phyloP scores from a whole-genome alignment of 202 grass and related monocot genomes.

The Musa balbisiana region DNA sequence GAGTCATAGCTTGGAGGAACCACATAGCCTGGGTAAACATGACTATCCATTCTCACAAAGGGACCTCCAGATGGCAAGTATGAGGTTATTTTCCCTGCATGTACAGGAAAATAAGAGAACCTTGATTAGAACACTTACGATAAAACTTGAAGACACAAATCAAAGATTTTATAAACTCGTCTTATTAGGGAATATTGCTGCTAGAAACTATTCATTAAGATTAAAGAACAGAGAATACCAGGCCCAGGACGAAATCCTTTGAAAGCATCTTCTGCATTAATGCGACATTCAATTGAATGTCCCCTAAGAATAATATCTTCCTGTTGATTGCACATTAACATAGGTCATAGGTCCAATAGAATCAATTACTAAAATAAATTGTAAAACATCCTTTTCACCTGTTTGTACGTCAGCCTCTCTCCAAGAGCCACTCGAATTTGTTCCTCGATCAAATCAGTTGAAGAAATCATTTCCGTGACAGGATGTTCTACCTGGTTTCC shows the following conservation, averaged over 20 bases:
- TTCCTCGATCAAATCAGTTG: conserved; percentile 35
- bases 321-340: conserved; percentile 17
- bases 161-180: background rate
- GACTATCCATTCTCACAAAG: conserved; percentile 57
- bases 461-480: conserved; percentile 52
- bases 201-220: background rate
- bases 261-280: conserved; percentile 52
- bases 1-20: conserved; percentile 51
- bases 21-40: conserved; percentile 51
- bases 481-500: conserved; percentile 43
- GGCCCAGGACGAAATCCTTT: conserved; percentile 52
- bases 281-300: conserved; percentile 52
- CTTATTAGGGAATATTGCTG: background rate
- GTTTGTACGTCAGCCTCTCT: conserved; percentile 36
- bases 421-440: conserved; percentile 14
- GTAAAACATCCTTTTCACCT: conserved; percentile 19
- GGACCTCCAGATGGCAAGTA: conserved; percentile 49
- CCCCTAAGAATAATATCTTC: conserved; percentile 48
- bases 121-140: background rate
- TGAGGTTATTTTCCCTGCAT: conserved; percentile 46
- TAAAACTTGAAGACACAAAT: background rate
- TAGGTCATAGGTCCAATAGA: background rate
- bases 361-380: conserved; percentile 3
- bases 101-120: background rate
- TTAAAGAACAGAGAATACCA: conserved; percentile 21